phyloP scores from a whole-genome alignment of 352 stramenopile genomes.

The Globisporangium paroecandrum region DNA sequence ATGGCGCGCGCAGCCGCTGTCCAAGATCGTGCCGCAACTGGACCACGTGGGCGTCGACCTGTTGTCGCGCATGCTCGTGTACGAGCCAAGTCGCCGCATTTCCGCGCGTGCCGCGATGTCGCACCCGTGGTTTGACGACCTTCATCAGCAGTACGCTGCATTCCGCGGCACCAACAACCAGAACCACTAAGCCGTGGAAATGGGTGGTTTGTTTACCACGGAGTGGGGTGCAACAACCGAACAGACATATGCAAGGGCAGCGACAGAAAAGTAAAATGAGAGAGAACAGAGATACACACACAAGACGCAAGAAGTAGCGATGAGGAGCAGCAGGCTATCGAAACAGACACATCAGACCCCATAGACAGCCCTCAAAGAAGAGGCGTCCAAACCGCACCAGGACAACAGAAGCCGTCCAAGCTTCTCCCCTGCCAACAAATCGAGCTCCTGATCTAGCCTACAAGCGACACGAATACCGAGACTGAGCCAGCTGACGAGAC shows the following conservation, averaged over 20 bases:
- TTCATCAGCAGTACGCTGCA: constrained; percentile 69
- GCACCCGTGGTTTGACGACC: constrained; percentile 82
- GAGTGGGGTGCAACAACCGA: not conserved
- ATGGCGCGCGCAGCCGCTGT: constrained; percentile 91
- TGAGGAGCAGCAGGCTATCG: not conserved
- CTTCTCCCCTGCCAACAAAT: too few relatives aligned
- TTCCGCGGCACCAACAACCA: constrained; percentile 49
- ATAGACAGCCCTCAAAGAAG: too few relatives aligned
- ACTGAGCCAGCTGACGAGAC: too few relatives aligned
- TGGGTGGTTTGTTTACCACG: not conserved
- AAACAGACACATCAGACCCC: too few relatives aligned
- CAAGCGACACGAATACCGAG: too few relatives aligned
- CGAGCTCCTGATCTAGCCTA: too few relatives aligned
- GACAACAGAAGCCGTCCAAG: not conserved
- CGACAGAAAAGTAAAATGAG: not conserved
- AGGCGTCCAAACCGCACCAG: not conserved
- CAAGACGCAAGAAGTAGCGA: not conserved
- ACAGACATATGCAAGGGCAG: not conserved
- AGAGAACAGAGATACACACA: constrained; percentile 8
- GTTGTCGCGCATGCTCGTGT: constrained; percentile 76
- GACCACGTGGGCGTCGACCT: constrained; percentile 80
- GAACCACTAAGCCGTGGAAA: constrained; percentile 27
- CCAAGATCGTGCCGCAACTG: constrained; percentile 84
- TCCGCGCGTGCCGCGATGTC: constrained; percentile 76
- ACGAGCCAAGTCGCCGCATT: constrained; percentile 75